These are phyloP conservation scores for Ophiobolus disseminans DNA, from an alignment of 2,329 filamentous ascomycete species.

Conservation along the genomic window DNA sequence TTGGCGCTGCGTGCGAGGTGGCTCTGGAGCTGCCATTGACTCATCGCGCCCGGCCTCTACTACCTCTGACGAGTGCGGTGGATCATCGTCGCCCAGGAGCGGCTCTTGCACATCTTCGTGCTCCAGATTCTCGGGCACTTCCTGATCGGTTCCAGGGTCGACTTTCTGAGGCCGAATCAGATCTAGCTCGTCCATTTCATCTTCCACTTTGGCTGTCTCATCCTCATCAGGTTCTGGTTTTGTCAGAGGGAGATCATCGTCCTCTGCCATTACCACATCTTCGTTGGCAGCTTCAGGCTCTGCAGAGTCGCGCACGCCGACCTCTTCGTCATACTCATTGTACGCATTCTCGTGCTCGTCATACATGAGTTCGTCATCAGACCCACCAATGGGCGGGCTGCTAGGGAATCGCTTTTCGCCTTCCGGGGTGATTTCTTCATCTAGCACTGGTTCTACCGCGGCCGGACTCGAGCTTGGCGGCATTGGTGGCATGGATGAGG, in stretches of 20 bases:
- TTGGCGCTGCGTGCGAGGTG: slow-evolving; percentile 29
- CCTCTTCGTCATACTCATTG: slow-evolving; percentile 30
- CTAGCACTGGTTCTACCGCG: slow-evolving; percentile 5
- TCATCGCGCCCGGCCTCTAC: neutral
- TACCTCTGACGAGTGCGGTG: neutral
- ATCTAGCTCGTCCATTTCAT: slow-evolving; percentile 14
- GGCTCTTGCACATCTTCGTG: slow-evolving; percentile 10
- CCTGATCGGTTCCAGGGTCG: slow-evolving; percentile 18
- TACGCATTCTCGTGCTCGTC: slow-evolving; percentile 22
- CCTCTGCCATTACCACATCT: slow-evolving; percentile 28
- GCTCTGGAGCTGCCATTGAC: neutral
- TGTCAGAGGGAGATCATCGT: slow-evolving; percentile 31
- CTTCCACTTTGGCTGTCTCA: neutral
- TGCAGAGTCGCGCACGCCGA: slow-evolving; percentile 8
- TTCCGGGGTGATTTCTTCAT: slow-evolving; percentile 17
- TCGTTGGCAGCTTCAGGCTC: slow-evolving; percentile 14
- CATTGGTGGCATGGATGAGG: slow-evolving; percentile 41
- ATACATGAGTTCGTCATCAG: slow-evolving; percentile 30
- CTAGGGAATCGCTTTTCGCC: slow-evolving; percentile 45
- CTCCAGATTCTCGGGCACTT: slow-evolving; percentile 34
- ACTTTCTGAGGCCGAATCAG: slow-evolving; percentile 15
- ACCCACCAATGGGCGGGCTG: slow-evolving; percentile 41
- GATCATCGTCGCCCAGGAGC: slow-evolving; percentile 7
- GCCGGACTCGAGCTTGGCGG: slow-evolving; percentile 33
- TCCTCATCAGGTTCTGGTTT: slow-evolving; percentile 18